These are phyloP conservation scores for Conoideocrella luteorostrata DNA, from an alignment of 2,329 filamentous ascomycete genomes.

Conservation along the genomic window DNA sequence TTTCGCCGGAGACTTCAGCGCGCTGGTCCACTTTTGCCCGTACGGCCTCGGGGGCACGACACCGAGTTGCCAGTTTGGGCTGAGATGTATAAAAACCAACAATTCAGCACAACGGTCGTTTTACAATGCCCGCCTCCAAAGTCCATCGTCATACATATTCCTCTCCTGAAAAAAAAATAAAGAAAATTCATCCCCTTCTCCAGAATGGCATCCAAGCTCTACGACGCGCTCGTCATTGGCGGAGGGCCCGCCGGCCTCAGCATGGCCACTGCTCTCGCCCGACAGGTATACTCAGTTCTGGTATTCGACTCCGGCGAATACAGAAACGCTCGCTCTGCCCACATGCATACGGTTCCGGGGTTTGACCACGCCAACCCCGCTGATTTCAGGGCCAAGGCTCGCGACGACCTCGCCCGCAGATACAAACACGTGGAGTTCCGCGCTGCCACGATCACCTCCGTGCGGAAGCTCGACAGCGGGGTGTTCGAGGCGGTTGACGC, in stretches of 20 bases:
- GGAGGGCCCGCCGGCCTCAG: slow-evolving; percentile 47
- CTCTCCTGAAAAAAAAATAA: too few species aligned
- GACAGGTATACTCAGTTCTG: slow-evolving; percentile 40
- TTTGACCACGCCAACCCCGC: slow-evolving; percentile 32
- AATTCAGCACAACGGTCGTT: too few species aligned
- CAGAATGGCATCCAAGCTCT: too few species aligned
- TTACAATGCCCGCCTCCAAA: too few species aligned
- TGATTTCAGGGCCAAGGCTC: slow-evolving; percentile 27
- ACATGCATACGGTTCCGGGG: slow-evolving; percentile 41
- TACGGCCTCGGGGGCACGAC: too few species aligned
- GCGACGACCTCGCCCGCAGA: slow-evolving; percentile 25
- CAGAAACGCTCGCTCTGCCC: slow-evolving; percentile 39
- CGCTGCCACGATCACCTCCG: slow-evolving; percentile 19
- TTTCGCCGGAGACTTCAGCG: too few species aligned
- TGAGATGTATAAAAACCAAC: too few species aligned
- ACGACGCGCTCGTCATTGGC: slow-evolving; percentile 43
- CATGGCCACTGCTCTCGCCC: slow-evolving; percentile 39
- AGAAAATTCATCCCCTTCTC: too few species aligned
- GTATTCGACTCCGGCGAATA: slow-evolving; percentile 45
- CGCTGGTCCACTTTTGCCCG: too few species aligned
- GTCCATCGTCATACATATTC: too few species aligned
- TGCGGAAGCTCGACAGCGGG: slow-evolving; percentile 22
- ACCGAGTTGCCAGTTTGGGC: too few species aligned
- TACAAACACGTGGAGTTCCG: slow-evolving; percentile 29
- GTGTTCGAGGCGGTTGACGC: slow-evolving; percentile 34